Conservation (phyloP, 176 grass and related monocot species). For the Raddia distichophylla region DNA sequence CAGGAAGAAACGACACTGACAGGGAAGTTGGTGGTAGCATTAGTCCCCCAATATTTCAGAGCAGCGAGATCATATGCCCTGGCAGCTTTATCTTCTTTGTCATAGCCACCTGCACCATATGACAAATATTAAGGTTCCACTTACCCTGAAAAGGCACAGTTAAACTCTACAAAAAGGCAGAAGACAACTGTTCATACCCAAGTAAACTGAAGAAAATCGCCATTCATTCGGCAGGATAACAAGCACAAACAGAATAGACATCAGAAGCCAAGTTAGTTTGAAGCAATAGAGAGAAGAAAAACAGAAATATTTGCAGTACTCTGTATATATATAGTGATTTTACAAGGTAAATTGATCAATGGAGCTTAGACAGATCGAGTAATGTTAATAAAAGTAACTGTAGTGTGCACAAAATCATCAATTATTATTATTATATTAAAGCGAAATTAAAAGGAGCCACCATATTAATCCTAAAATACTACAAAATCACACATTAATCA, state of each 20-base stretch:
- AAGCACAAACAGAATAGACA: constrained; percentile 34
- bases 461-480: too few relatives aligned
- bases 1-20: constrained; percentile 43
- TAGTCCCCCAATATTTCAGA: constrained; percentile 88
- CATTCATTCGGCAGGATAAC: constrained; percentile 23
- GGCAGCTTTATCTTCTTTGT: constrained; percentile 89
- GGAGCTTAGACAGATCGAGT: not conserved
- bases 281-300: constrained; percentile 6
- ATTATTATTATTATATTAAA: too few relatives aligned
- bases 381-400: not conserved
- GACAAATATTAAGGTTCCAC: constrained; percentile 20
- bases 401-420: not conserved
- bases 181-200: constrained; percentile 55
- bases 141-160: not conserved
- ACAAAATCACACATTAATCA: too few relatives aligned
- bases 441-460: too few relatives aligned
- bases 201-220: constrained; percentile 65
- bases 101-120: constrained; percentile 74
- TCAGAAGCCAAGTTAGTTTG: constrained; percentile 40
- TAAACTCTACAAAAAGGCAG: not conserved
- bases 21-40: constrained; percentile 76
- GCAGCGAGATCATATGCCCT: constrained; percentile 90
- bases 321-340: not conserved
- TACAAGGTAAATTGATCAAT: not conserved
- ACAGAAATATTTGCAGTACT: not conserved